phyloP scores from a whole-genome alignment of 768 basidiomycete species.

The Naganishia kalamii region DNA sequence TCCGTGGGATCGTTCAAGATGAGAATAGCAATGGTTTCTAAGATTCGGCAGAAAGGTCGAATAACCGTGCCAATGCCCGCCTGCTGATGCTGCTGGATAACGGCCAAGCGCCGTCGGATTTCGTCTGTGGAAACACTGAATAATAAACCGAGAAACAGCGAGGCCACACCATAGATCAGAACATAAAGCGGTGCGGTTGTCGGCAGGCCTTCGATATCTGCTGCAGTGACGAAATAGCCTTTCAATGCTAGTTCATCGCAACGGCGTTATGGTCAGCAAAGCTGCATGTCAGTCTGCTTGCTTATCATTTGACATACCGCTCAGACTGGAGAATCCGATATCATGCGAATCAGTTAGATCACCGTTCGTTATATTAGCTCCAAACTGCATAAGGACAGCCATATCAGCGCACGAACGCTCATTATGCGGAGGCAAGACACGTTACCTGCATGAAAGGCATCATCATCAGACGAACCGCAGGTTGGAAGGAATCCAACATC shows the following conservation, averaged over 20 bases:
- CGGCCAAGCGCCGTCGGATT: background rate
- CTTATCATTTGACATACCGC: background rate
- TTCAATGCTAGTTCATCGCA: background rate
- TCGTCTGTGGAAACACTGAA: background rate
- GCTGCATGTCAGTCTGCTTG: no score
- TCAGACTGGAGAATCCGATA: background rate
- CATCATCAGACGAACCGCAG: conserved; percentile 6
- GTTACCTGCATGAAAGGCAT: conserved; percentile 15
- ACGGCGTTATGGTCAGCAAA: background rate
- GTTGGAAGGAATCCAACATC: conserved; percentile 5
- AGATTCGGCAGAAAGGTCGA: background rate
- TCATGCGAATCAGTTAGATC: no score
- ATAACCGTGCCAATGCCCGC: conserved; percentile 16
- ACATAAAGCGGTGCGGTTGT: background rate
- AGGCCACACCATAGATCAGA: background rate
- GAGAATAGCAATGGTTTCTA: background rate
- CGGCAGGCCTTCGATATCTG: background rate
- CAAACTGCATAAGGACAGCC: background rate
- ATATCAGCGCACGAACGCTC: background rate
- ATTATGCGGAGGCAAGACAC: background rate
- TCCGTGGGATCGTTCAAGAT: conserved; percentile 5
- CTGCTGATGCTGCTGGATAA: background rate
- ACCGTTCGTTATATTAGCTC: background rate
- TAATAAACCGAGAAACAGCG: conserved; percentile 7
- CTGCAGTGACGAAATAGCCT: conserved; percentile 1